Base-by-base conservation (phyloP, 2,329 filamentous ascomycete genomes). In the Ploettnerulaceae sp. region DNA sequence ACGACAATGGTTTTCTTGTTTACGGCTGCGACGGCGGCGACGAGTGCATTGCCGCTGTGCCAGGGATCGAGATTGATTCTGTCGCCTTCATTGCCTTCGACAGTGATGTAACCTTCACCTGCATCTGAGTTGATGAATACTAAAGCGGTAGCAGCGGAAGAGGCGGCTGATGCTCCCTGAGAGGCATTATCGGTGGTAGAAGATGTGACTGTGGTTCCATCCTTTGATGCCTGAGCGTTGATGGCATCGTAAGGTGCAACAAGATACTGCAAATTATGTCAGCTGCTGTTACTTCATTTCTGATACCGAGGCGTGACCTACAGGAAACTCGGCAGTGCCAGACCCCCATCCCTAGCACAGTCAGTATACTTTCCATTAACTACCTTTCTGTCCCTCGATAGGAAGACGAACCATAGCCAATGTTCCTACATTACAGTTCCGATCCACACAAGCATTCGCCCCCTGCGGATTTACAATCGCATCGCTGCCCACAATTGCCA, bases 101-200 rank as follows among this genome's bases (percentile, higher is more conserved):
- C 59, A 1, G 59, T 61, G 14, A 63, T 56, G 53, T 77, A 87
- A 1, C 82, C 84, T 65, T 94, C 89, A 1, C 84, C 83, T 1
- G 83, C 77, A 64, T 85, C 86, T 5, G 73, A 74, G 60, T 84
- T 85, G 54, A 79, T 76, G 55, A 85, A 78, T 1, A 84, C 78
- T 3, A 84, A 67, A 47, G 88, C 93, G 9, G 86, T 73, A 52
- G 89, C 75, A 5, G 64, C 60, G n/a, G 56, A 45, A 8, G 45
- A 46, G 7, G 59, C 60, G 7, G 50, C 59, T 5, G 52, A 29
- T 8, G 56, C 60, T 4, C 56, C 59, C 1, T 52, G 39, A 3
- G 51, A 52, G 25, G 53, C 37, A 3, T 44, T 75, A 57, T 86
- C 78, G 1, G 71, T 75, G 42, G 75, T 72, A 21, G 73, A 77